phyloP scores from a whole-genome alignment of 148 eudicot species.

The Camellia japonica region DNA sequence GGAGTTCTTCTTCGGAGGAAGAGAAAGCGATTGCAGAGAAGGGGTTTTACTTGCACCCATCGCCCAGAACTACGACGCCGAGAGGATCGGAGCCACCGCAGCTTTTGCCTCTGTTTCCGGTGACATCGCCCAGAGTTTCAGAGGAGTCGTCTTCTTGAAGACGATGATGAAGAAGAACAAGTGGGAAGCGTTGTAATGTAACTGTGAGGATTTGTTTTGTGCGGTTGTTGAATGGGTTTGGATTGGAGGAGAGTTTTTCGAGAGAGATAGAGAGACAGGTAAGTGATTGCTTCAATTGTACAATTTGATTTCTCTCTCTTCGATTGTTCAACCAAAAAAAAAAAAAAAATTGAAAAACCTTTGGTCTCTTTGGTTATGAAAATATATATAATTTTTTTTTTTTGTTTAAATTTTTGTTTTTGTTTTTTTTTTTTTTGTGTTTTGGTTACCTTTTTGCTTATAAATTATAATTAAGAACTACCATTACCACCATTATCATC shows the following conservation, averaged over 20 bases:
- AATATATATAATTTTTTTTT: too few relatives aligned
- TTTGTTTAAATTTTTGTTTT: not conserved
- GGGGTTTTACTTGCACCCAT: constrained; percentile 71
- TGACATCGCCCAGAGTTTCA: constrained; percentile 58
- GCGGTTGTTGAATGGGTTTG: not conserved
- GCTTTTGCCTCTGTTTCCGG: constrained; percentile 69
- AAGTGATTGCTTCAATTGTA: constrained; percentile 22
- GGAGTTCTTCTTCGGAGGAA: constrained; percentile 42
- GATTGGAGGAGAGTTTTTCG: not conserved
- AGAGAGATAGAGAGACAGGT: not conserved
- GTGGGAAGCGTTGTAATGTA: not conserved
- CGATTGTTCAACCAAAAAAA: not conserved
- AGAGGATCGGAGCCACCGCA: constrained; percentile 56
- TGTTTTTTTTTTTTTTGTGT: too few relatives aligned
- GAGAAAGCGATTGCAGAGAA: constrained; percentile 76
- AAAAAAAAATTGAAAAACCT: too few relatives aligned
- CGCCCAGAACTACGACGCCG: constrained; percentile 39
- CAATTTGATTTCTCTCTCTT: constrained; percentile 19
- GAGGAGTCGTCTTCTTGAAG: constrained; percentile 24
- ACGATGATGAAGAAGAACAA: not conserved
- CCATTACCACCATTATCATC: not conserved
- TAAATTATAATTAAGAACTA: not conserved
- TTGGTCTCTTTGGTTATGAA: too few relatives aligned
- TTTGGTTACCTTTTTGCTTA: not conserved
- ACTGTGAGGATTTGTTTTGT: not conserved